These are phyloP conservation scores for Monilinia vaccinii-corymbosi DNA, from an alignment of 2,329 filamentous ascomycete genomes.

Conservation along the genomic window DNA sequence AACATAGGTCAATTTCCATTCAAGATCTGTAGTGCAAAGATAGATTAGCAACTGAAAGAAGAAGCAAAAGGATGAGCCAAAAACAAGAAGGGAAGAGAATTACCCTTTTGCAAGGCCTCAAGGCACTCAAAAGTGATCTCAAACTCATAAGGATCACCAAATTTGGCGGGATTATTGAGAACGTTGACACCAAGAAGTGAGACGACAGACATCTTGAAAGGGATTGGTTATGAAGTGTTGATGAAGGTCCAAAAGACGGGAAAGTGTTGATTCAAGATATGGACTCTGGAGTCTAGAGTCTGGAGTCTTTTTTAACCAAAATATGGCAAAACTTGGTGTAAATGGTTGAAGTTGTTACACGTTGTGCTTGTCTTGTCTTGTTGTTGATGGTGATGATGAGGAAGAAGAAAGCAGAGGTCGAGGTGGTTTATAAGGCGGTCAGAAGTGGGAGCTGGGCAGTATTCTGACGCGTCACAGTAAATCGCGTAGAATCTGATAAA, in stretches of 20 bases:
- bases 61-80: not conserved
- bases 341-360: too few species aligned
- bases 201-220: conserved; percentile 77
- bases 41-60: conserved; percentile 16
- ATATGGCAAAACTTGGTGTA: not conserved
- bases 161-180: conserved; percentile 92
- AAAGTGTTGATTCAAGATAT: not conserved
- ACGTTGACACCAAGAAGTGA: conserved; percentile 93
- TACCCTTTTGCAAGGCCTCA: conserved; percentile 87
- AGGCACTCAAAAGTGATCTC: conserved; percentile 99
- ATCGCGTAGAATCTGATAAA: conserved; percentile 3
- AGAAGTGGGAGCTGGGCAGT: not conserved
- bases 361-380: too few species aligned
- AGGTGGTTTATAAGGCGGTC: not conserved
- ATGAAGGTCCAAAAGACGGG: not conserved
- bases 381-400: not conserved
- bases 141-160: conserved; percentile 88
- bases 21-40: conserved; percentile 57
- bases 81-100: conserved; percentile 12
- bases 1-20: conserved; percentile 99
- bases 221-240: not conserved
- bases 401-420: not conserved
- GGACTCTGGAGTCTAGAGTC: not conserved
- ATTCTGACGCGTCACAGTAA: not conserved
- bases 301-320: not conserved